Evolutionary conservation across 2,329 filamentous ascomycete genomes (phyloP).

Genomic region (Geosmithia morbida): DNA sequence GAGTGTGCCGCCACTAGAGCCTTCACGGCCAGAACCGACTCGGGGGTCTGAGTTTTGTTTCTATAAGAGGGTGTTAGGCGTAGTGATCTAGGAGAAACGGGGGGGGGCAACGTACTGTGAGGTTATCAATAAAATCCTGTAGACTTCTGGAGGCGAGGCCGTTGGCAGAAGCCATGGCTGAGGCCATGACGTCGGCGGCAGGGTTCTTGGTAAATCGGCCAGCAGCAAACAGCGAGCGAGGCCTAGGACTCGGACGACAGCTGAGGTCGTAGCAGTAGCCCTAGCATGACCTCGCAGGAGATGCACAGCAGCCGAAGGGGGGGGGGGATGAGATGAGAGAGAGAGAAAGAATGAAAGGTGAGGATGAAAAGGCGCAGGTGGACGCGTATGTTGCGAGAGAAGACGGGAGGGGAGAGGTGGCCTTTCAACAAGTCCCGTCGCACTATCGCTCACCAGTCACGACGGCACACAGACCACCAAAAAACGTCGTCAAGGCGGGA

Average conservation of each 20-base stretch:
- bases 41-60: slow-evolving; percentile 14
- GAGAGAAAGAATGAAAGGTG: no score
- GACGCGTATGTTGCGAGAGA: background rate
- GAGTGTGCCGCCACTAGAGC: slow-evolving; percentile 18
- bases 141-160: background rate
- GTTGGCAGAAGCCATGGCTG: background rate
- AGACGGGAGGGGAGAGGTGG: background rate
- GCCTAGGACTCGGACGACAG: background rate
- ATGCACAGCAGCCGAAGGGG: background rate
- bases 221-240: background rate
- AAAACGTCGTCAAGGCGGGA: background rate
- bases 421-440: background rate
- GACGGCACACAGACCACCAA: background rate
- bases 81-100: background rate
- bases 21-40: slow-evolving; percentile 18
- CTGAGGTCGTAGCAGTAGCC: background rate
- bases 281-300: background rate
- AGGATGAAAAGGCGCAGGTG: background rate
- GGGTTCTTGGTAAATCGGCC: background rate
- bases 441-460: background rate
- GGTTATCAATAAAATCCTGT: background rate
- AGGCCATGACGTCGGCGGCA: background rate
- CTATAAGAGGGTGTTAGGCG: background rate
- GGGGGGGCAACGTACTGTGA: background rate
- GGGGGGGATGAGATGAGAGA: background rate